Evolutionary conservation across 305 asterid species (phyloP).

Genomic region (Fraxinus sp.): DNA sequence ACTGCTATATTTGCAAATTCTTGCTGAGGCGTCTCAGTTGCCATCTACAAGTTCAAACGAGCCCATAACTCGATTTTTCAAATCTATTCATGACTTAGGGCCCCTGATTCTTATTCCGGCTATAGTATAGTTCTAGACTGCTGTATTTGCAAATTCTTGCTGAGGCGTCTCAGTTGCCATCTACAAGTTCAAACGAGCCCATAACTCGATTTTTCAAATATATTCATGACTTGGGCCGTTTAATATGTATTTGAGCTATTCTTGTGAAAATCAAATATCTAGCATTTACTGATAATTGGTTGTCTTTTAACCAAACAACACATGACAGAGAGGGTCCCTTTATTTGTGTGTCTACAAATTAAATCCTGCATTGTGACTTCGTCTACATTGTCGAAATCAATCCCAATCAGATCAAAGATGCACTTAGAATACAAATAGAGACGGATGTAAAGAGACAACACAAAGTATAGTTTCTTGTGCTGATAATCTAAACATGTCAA

Average conservation of each 20-base stretch:
- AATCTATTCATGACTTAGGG: background rate
- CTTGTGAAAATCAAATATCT: background rate
- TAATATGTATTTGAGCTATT: background rate
- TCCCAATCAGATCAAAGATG: background rate
- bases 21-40: background rate
- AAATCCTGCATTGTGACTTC: background rate
- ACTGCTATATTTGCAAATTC: background rate
- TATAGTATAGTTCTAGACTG: background rate
- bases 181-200: background rate
- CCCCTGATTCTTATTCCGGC: background rate
- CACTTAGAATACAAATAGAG: background rate
- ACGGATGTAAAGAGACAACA: background rate
- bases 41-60: background rate
- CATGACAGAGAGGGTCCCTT: background rate
- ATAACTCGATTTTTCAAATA: background rate
- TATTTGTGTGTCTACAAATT: background rate
- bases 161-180: background rate
- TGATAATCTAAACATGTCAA: background rate
- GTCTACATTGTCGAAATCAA: background rate
- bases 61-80: background rate
- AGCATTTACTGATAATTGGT: background rate
- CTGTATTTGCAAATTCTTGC: background rate
- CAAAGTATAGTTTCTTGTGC: background rate
- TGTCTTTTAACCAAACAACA: background rate
- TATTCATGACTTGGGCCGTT: background rate